Percentiles rank a stretch among this genome's conserved stretches.
These are phyloP conservation scores for Euphorbia tirucalli DNA, from an alignment of 345 rosid species.

Conservation along the genomic window DNA sequence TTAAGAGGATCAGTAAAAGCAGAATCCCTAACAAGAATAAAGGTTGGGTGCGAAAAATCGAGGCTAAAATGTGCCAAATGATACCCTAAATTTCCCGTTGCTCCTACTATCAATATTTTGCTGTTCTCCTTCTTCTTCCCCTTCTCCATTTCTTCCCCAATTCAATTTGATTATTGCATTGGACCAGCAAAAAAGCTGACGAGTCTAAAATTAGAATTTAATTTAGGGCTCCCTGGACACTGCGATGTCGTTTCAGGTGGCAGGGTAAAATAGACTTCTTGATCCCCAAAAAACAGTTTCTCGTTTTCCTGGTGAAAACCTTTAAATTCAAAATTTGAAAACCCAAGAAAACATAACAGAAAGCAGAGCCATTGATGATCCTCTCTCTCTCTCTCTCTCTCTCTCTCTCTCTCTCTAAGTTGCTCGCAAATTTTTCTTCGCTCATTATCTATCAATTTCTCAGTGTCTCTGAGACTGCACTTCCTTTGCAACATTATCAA, in stretches of 20 bases:
- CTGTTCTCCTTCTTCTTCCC: slow-evolving; percentile 51
- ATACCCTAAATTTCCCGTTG: slow-evolving; percentile 63
- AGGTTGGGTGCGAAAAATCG: slow-evolving; percentile 53
- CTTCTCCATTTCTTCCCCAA: not conserved
- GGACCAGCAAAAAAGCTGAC: no score
- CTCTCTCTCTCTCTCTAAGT: slow-evolving; percentile 5
- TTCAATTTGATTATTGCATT: no score
- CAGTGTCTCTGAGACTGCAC: not conserved
- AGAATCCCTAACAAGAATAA: slow-evolving; percentile 51
- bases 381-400: not conserved
- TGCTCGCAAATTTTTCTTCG: not conserved
- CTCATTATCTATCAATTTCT: not conserved
- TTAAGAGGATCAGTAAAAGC: slow-evolving; percentile 47
- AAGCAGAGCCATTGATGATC: slow-evolving; percentile 20
- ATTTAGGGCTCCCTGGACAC: no score
- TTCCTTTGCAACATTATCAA: not conserved
- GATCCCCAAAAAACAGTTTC: not conserved
- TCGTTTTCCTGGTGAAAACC: not conserved
- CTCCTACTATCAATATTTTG: slow-evolving; percentile 69
- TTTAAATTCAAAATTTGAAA: slow-evolving; percentile 29
- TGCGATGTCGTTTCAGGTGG: no score
- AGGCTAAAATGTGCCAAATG: slow-evolving; percentile 53
- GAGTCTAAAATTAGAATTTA: no score
- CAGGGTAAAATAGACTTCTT: not conserved
- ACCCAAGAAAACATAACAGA: slow-evolving; percentile 20